Conservation (phyloP, 2,329 filamentous ascomycete species). For the Beauveria bassiana region DNA sequence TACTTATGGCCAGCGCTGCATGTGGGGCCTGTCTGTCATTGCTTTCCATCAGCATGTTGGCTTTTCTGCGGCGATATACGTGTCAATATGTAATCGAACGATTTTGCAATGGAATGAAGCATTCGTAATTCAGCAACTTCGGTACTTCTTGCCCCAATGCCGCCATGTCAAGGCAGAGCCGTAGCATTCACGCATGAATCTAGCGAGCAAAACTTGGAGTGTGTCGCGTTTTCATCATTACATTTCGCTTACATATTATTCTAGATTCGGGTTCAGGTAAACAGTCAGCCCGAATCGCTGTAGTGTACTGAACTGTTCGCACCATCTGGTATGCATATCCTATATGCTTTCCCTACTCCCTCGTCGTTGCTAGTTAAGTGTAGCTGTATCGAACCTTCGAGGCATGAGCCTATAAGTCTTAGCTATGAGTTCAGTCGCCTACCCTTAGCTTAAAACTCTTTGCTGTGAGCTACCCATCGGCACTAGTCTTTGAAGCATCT, state of each 20-base stretch:
- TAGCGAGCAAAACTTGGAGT: too few species aligned
- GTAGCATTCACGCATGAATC: not conserved
- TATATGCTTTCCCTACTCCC: not conserved
- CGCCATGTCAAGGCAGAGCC: not conserved
- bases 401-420: not conserved
- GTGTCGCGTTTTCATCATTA: constrained; percentile 4
- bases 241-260: constrained; percentile 7
- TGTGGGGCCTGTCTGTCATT: not conserved
- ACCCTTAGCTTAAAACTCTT: not conserved
- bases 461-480: not conserved
- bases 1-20: not conserved
- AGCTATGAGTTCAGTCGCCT: not conserved
- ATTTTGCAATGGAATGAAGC: not conserved
- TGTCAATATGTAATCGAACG: not conserved
- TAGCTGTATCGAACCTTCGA: not conserved
- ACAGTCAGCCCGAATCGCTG: not conserved
- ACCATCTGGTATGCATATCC: not conserved
- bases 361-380: not conserved
- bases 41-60: not conserved
- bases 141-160: too few species aligned
- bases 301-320: not conserved
- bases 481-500: not conserved
- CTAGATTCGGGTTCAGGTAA: not conserved
- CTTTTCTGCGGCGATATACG: not conserved
- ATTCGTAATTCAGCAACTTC: not conserved